phyloP scores from a whole-genome alignment of 1,284 basidiomycete species.

The Jaminaea rosea region DNA sequence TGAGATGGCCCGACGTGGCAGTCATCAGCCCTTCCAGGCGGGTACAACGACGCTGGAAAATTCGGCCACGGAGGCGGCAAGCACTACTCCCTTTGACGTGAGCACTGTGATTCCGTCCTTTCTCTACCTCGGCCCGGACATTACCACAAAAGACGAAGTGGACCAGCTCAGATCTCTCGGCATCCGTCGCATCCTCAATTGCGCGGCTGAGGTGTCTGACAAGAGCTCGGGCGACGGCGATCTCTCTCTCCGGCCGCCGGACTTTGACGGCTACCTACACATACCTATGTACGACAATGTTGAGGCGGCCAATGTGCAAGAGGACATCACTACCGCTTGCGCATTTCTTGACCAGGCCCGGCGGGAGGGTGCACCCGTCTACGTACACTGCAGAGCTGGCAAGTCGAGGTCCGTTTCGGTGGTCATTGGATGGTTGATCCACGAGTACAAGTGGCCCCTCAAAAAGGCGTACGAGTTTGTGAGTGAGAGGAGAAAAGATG shows the following conservation, averaged over 20 bases:
- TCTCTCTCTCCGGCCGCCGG: not conserved
- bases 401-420: constrained; percentile 93
- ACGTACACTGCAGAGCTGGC: constrained; percentile 93
- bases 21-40: not conserved
- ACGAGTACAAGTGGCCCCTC: constrained; percentile 89
- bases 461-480: constrained; percentile 83
- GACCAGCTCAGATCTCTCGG: constrained; percentile 63
- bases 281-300: constrained; percentile 90
- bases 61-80: not conserved
- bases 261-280: constrained; percentile 72
- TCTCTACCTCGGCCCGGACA: constrained; percentile 80
- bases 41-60: no score
- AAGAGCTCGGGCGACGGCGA: not conserved
- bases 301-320: constrained; percentile 81
- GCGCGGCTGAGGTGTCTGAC: constrained; percentile 60
- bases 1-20: not conserved
- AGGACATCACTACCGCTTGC: constrained; percentile 73
- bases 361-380: constrained; percentile 74
- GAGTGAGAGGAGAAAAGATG: constrained; percentile 75
- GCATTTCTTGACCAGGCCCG: constrained; percentile 80
- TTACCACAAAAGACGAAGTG: constrained; percentile 65
- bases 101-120: constrained; percentile 70
- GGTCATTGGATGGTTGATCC: constrained; percentile 93
- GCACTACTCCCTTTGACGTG: constrained; percentile 16
- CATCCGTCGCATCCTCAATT: constrained; percentile 77